Evolutionary conservation across 805 yeast genomes (phyloP), one percentile per base, ranked within the genome.

Genomic region (Monosporozyma aquatica): DNA sequence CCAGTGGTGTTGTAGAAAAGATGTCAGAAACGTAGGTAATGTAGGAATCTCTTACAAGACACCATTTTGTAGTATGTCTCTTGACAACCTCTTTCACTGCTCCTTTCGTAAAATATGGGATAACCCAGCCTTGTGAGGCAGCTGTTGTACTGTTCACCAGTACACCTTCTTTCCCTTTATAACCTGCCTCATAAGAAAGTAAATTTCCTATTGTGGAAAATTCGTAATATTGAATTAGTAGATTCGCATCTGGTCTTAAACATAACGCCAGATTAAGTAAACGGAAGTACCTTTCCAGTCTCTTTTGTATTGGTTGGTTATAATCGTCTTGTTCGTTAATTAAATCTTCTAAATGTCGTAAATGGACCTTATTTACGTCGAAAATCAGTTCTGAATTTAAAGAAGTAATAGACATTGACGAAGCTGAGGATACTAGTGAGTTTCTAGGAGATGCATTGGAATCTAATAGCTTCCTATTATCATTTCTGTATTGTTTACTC

Each of bases 61-160:
- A 78, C 99, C 99, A 92, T 61, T 92, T 92, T 32, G 80, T 80
- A 0, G 94, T 80, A 51, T 94, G 90, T 62, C 99, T 78, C 49
- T 76, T 79, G 40, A 90, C 82, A 95, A 92, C 87, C 28, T 85
- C 87, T 50, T 76, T 75, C 53, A 87, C 67, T 54, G 86, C 97
- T 47, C 78, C 75, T 6, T 85, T 77, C 47, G 75, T 78, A 62
- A 87, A 76, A 57, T 90, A 97, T 3, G 92, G 84, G 5, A 90
- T 96, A 52, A 95, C 71, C 97, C 98, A 92, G 2, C 98, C 97
- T 58, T 87, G 95, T 0, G 87, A 72, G 47, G 77, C 78, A 0
- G 97, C 90, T 0, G 87, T 78, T 1, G 95, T 81, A 17, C 87
- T 78, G 37, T 89, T 76, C 42, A 83, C 75, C 44, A 90, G 61